Conservation (phyloP, 495 filamentous ascomycete genomes). For the Penicillium longicatenatum region DNA sequence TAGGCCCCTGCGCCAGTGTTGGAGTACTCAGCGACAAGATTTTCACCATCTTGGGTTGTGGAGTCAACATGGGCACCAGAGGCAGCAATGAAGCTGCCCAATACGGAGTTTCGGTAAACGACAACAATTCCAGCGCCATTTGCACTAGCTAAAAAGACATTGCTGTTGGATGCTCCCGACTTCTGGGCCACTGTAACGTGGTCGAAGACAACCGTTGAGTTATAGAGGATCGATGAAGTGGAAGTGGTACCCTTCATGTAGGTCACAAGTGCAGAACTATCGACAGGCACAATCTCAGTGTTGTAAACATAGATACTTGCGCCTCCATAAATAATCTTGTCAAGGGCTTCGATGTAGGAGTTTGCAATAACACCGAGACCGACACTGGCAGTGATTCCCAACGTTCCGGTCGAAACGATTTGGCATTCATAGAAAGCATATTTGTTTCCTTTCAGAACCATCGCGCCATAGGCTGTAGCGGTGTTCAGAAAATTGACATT, state of each 20-base stretch:
- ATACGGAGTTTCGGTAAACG: conserved; percentile 12
- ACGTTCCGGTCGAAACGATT: conserved; percentile 13
- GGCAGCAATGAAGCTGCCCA: conserved; percentile 13
- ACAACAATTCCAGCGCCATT: conserved; percentile 15
- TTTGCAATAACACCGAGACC: conserved; percentile 17
- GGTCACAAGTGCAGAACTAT: conserved; percentile 10
- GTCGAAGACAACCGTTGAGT: conserved; percentile 14
- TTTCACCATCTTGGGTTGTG: conserved; percentile 3
- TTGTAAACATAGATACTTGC: conserved; percentile 16
- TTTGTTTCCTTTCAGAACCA: conserved; percentile 18
- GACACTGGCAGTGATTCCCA: conserved; percentile 18
- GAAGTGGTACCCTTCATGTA: conserved; percentile 17
- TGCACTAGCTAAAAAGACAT: conserved; percentile 10
- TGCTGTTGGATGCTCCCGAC: conserved; percentile 11
- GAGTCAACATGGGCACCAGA: conserved; percentile 8
- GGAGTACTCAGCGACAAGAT: conserved; percentile 4
- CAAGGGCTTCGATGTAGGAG: conserved; percentile 15
- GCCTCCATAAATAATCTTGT: conserved; percentile 14
- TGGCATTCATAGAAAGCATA: conserved; percentile 19
- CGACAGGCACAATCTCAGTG: conserved; percentile 11
- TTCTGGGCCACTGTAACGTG: conserved; percentile 12
- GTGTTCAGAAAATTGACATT: conserved; percentile 16
- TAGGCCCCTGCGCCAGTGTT: conserved; percentile 7
- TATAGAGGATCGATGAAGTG: conserved; percentile 7
- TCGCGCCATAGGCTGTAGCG: conserved; percentile 2